Percentiles rank a stretch among this genome's conserved stretches.
phyloP scores from a whole-genome alignment of 257 asterid genomes.

The Solanum paucissectum region DNA sequence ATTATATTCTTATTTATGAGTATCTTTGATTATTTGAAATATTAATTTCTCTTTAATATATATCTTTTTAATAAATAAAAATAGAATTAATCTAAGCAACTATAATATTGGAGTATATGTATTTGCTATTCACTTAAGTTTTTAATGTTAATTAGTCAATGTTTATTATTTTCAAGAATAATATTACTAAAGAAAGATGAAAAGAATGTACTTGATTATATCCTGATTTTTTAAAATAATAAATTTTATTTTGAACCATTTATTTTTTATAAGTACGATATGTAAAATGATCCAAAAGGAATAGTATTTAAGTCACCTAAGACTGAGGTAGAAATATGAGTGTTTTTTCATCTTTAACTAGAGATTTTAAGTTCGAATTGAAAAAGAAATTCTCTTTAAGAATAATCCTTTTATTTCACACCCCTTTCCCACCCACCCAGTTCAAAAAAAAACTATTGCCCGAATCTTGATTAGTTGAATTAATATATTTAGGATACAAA shows the following conservation, averaged over 20 bases:
- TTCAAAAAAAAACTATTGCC: background rate
- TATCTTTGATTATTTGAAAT: too few species aligned
- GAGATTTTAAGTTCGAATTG: background rate
- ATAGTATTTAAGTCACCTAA: background rate
- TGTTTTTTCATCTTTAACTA: background rate
- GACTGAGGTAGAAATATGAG: background rate
- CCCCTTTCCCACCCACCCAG: background rate
- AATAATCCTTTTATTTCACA: background rate
- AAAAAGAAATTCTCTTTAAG: background rate
- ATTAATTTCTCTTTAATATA: too few species aligned
- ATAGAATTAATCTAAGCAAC: background rate
- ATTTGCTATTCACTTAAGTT: background rate
- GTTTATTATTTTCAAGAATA: too few species aligned
- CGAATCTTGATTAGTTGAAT: background rate
- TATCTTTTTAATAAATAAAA: too few species aligned
- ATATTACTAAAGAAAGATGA: background rate
- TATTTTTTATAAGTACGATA: too few species aligned
- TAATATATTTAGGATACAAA: background rate
- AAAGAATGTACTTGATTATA: too few species aligned
- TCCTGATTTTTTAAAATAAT: background rate
- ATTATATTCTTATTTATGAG: too few species aligned
- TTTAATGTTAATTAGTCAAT: too few species aligned
- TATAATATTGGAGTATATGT: background rate
- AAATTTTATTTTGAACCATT: too few species aligned
- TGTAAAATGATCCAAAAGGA: too few species aligned